Evolutionary conservation across 805 yeast species (phyloP).

Genomic region (Yamadazyma sp.): DNA sequence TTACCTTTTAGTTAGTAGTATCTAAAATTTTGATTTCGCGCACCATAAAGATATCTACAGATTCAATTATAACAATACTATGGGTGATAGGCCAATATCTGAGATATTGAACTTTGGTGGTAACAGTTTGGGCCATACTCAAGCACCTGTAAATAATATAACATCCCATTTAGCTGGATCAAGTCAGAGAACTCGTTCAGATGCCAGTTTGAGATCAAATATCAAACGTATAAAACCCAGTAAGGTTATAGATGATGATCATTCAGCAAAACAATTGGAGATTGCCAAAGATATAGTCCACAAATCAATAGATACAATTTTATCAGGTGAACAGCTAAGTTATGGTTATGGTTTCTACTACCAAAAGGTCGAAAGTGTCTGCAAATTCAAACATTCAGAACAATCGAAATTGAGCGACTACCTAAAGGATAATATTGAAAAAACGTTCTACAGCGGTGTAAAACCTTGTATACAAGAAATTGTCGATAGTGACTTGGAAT

Average conservation of each 20-base stretch:
- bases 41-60: background rate
- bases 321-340: constrained; percentile 14
- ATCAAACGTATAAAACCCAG: constrained; percentile 20
- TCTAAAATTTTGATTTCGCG: no score
- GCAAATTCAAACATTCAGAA: constrained; percentile 30
- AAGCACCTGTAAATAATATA: background rate
- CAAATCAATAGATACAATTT: constrained; percentile 18
- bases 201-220: constrained; percentile 5
- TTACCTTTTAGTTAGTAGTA: no score
- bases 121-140: background rate
- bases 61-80: no score
- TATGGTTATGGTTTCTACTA: constrained; percentile 25
- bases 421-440: constrained; percentile 18
- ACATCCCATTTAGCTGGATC: constrained; percentile 17
- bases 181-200: constrained; percentile 14
- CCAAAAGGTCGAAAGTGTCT: constrained; percentile 28
- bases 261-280: constrained; percentile 12
- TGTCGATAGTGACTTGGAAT: constrained; percentile 4
- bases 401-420: constrained; percentile 25
- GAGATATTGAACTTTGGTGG: constrained; percentile 14
- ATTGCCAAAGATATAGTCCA: constrained; percentile 10
- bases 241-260: constrained; percentile 6
- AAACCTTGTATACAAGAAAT: constrained; percentile 8
- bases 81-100: constrained; percentile 11
- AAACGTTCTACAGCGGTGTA: constrained; percentile 12